phyloP scores from a whole-genome alignment of 2,329 filamentous ascomycete genomes.

The Aspergillus floridensis region DNA sequence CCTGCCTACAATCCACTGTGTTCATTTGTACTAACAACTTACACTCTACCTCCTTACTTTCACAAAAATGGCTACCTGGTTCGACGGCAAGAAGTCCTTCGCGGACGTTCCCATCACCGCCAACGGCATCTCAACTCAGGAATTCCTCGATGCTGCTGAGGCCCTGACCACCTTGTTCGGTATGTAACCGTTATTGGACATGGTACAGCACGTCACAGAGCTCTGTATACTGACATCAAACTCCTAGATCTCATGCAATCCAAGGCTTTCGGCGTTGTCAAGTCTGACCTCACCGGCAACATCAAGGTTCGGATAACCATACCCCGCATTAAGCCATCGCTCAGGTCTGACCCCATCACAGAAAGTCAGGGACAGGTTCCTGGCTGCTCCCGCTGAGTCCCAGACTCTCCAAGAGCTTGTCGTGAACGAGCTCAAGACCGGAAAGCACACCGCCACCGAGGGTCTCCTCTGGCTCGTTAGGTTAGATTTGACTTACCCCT shows the following conservation, averaged over 20 bases:
- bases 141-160: conserved; percentile 91
- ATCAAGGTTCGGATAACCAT: conserved; percentile 64
- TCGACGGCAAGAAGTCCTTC: conserved; percentile 86
- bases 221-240: conserved; percentile 10
- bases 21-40: conserved; percentile 4
- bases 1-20: neutral
- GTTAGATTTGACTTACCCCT: conserved; percentile 48
- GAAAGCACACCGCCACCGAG: conserved; percentile 85
- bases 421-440: conserved; percentile 80
- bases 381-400: conserved; percentile 74
- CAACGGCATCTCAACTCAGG: conserved; percentile 73
- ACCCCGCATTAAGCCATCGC: conserved; percentile 2
- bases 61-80: conserved; percentile 61
- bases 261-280: conserved; percentile 83
- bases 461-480: conserved; percentile 87
- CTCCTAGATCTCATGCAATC: conserved; percentile 58
- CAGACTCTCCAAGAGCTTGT: conserved; percentile 81
- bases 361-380: conserved; percentile 86
- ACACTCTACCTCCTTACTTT: neutral
- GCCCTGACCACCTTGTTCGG: conserved; percentile 83
- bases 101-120: conserved; percentile 72
- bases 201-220: neutral
- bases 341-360: conserved; percentile 37
- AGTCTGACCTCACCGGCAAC: conserved; percentile 87
- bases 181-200: conserved; percentile 38